Conservation (phyloP, 2,329 filamentous ascomycete species). For the Lasiodiplodia sp. region DNA sequence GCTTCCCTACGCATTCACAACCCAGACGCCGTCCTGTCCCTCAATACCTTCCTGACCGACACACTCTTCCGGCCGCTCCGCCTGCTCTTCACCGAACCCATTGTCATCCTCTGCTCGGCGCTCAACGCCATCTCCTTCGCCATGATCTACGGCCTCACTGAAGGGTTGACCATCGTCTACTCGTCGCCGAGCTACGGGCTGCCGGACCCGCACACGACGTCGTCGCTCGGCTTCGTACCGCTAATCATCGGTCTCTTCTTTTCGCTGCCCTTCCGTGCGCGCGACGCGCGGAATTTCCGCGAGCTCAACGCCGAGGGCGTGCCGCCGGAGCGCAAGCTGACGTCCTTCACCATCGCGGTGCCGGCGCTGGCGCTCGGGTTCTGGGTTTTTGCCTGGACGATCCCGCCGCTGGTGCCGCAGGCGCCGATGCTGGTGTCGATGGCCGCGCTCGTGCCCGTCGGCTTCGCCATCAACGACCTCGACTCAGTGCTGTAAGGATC, state of each 20-base stretch:
- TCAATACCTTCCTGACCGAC: constrained; percentile 17
- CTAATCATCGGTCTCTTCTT: constrained; percentile 24
- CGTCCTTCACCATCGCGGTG: constrained; percentile 16
- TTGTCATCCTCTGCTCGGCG: constrained; percentile 27
- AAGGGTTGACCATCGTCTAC: constrained; percentile 29
- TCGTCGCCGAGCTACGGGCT: background rate
- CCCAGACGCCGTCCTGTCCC: constrained; percentile 21
- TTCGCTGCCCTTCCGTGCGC: constrained; percentile 7
- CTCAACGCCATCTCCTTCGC: constrained; percentile 24
- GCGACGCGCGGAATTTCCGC: constrained; percentile 12
- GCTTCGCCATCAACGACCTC: constrained; percentile 28
- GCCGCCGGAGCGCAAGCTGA: constrained; percentile 23
- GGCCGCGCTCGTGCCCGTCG: constrained; percentile 26
- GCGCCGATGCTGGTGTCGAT: constrained; percentile 11
- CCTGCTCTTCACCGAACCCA: constrained; percentile 30
- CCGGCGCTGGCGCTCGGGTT: constrained; percentile 22
- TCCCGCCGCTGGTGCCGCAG: constrained; percentile 22
- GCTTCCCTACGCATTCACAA: constrained; percentile 14
- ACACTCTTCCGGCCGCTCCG: constrained; percentile 22
- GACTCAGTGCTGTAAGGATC: background rate
- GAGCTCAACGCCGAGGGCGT: background rate
- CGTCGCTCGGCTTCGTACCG: constrained; percentile 25
- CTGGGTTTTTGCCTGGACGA: constrained; percentile 28
- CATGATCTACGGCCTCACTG: constrained; percentile 28
- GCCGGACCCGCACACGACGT: background rate